Evolutionary conservation across 345 rosid species (phyloP), one percentile per base, ranked within the genome.

Genomic region (Rhizophora apiculata): DNA sequence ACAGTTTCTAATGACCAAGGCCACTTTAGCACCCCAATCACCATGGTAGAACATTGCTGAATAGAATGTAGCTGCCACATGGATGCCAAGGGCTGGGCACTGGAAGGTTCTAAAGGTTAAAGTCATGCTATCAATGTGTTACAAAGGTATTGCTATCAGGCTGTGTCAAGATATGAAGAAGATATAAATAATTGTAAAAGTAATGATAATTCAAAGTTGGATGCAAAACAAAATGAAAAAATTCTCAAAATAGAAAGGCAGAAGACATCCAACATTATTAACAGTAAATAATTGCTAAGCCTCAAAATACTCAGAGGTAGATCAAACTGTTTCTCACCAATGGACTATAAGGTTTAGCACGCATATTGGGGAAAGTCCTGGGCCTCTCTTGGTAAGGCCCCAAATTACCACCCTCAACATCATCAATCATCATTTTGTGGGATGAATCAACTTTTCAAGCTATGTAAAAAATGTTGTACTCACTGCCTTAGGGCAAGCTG

Each of bases 351-450:
- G 97, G 75, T 82, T 90, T 95, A 65, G 74, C 83, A 31, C 96
- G 91, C 99, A 92, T 89, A 79, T 64, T 86, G 62, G 99, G 99
- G 74, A 95, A 95, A 15, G 85, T 83, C 88, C 98, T 90, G 1
- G 87, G 89, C 84, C 91, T 85, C 60, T 89, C 97, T 69, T 49
- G 85, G 83, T 78, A 92, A 68, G 93, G 77, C 79, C 86, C 85
- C 88, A 91, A 65, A 77, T 72, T 74, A 59, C 91, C 94, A 78
- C 78, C 85, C 90, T 95, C 98, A 65, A 92, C 98, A 77, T 88
- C 96, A 81, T 83, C 96, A 74, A 92, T 87, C 92, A 85, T 84
- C 92, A 95, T 87, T 76, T 82, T 78, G 53, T 68, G 77, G 31
- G 81, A 84, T 73, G 87, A 91, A 79, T 76, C 87, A 31, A 60